phyloP scores from a whole-genome alignment of 1,284 basidiomycete species.

The Fistulinella cinereoalba region DNA sequence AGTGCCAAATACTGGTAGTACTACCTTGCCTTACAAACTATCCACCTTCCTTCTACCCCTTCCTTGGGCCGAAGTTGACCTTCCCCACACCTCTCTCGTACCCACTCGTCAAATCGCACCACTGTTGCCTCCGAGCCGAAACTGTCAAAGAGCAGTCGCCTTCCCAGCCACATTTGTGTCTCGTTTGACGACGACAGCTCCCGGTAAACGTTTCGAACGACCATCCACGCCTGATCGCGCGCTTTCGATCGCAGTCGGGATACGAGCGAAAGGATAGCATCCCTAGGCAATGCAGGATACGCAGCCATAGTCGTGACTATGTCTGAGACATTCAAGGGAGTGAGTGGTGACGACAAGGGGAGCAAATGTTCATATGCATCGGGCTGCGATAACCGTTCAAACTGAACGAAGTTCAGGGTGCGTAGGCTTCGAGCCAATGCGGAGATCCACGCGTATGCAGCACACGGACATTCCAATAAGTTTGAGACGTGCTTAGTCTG shows the following conservation, averaged over 20 bases:
- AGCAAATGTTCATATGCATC: constrained; percentile 27
- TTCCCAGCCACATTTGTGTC: constrained; percentile 51
- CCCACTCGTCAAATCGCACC: constrained; percentile 43
- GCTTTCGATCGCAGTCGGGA: constrained; percentile 47
- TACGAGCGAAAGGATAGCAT: constrained; percentile 46
- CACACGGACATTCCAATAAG: constrained; percentile 37
- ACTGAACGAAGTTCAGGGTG: constrained; percentile 48
- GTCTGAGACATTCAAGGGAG: constrained; percentile 3
- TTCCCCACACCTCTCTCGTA: constrained; percentile 39
- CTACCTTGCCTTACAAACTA: constrained; percentile 39
- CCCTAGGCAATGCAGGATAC: constrained; percentile 33
- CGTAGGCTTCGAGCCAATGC: constrained; percentile 47
- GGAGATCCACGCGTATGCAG: constrained; percentile 46
- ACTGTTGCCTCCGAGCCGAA: constrained; percentile 34
- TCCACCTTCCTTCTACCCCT: constrained; percentile 55
- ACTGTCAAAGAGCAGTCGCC: constrained; percentile 39
- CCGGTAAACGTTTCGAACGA: constrained; percentile 62
- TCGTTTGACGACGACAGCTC: constrained; percentile 48
- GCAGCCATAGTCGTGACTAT: not conserved
- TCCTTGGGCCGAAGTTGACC: constrained; percentile 54
- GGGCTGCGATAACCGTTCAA: constrained; percentile 43
- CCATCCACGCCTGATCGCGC: constrained; percentile 52
- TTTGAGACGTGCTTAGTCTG: constrained; percentile 40
- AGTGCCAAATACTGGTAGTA: not conserved
- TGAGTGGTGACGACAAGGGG: constrained; percentile 2